Conservation (phyloP, 2,329 filamentous ascomycete genomes). For the Dothidotthia symphoricarpi region DNA sequence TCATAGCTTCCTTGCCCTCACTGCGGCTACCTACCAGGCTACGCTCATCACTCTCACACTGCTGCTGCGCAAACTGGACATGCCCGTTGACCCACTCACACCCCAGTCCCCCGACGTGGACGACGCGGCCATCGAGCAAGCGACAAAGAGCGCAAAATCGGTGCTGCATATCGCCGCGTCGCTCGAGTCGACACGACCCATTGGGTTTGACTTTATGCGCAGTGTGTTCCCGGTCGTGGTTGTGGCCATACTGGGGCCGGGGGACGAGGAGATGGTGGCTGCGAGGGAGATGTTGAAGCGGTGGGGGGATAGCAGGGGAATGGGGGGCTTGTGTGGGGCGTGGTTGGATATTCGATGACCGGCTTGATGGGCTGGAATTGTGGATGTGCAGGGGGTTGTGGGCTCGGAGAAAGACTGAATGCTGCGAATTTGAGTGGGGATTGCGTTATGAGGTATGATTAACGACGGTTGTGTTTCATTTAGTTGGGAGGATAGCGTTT, state of each 20-base stretch:
- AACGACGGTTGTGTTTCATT: too few relatives aligned
- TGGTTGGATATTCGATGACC: slow-evolving; percentile 10
- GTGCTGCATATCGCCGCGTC: slow-evolving; percentile 2
- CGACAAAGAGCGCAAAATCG: slow-evolving; percentile 1
- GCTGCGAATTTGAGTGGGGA: too few relatives aligned
- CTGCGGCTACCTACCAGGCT: slow-evolving; percentile 21
- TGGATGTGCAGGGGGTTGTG: too few relatives aligned
- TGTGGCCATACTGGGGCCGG: slow-evolving; percentile 21
- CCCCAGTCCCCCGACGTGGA: too few relatives aligned
- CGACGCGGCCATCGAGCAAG: slow-evolving; percentile 2
- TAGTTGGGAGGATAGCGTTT: too few relatives aligned
- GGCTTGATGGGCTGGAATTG: too few relatives aligned
- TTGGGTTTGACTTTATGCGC: slow-evolving; percentile 29
- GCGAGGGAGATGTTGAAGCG: slow-evolving; percentile 24
- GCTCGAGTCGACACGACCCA: slow-evolving; percentile 21
- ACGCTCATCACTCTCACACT: slow-evolving; percentile 18
- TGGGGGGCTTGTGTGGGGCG: slow-evolving; percentile 7
- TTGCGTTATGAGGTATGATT: too few relatives aligned
- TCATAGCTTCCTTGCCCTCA: slow-evolving; percentile 23
- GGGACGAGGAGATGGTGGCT: slow-evolving; percentile 7
- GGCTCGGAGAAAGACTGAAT: too few relatives aligned
- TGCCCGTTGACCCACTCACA: too few relatives aligned
- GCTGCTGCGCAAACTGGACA: slow-evolving; percentile 19
- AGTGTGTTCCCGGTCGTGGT: slow-evolving; percentile 27
- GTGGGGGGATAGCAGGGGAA: slow-evolving; percentile 19